These are phyloP conservation scores for Ascochyta viciae-villosae DNA, from an alignment of 2,329 filamentous ascomycete genomes.

Conservation along the genomic window DNA sequence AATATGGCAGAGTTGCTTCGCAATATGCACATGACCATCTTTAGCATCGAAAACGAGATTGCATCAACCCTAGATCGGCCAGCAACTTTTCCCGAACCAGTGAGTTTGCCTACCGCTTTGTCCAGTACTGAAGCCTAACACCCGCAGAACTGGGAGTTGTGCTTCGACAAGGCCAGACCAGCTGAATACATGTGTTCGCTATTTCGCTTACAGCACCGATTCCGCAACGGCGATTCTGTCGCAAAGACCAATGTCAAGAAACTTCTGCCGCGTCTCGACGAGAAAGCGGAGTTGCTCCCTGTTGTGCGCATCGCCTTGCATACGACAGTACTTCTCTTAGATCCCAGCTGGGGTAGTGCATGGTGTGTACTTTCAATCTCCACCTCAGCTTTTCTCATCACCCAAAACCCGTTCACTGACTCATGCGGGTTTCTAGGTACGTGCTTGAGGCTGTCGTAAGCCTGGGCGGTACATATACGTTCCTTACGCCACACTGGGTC, in stretches of 20 bases:
- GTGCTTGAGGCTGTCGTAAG: constrained; percentile 43
- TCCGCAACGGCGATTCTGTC: constrained; percentile 39
- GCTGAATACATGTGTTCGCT: constrained; percentile 45
- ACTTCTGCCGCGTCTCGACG: constrained; percentile 37
- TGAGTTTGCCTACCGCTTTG: constrained; percentile 9
- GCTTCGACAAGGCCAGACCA: constrained; percentile 37
- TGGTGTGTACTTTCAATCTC: constrained; percentile 23
- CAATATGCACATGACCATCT: constrained; percentile 47
- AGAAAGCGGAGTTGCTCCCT: constrained; percentile 33
- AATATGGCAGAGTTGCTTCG: constrained; percentile 32
- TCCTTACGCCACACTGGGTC: constrained; percentile 47
- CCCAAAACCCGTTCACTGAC: neutral
- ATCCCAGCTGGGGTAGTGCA: constrained; percentile 43
- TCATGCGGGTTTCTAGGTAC: neutral
- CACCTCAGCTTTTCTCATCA: no score
- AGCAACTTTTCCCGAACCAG: constrained; percentile 46
- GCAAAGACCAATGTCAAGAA: constrained; percentile 31
- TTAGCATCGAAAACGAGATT: constrained; percentile 46
- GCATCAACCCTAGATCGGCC: constrained; percentile 45
- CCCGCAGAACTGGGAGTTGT: constrained; percentile 34
- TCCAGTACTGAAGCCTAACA: constrained; percentile 11
- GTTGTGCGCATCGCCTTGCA: constrained; percentile 40
- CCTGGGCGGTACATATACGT: constrained; percentile 40
- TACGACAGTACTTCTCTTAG: constrained; percentile 43
- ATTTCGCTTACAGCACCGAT: constrained; percentile 45